A percentile compares a stretch with the other conserved stretches of the same genome.
These are phyloP conservation scores for Flaveria ramosissima DNA, from an alignment of 129 eudicot species.

Conservation along the genomic window DNA sequence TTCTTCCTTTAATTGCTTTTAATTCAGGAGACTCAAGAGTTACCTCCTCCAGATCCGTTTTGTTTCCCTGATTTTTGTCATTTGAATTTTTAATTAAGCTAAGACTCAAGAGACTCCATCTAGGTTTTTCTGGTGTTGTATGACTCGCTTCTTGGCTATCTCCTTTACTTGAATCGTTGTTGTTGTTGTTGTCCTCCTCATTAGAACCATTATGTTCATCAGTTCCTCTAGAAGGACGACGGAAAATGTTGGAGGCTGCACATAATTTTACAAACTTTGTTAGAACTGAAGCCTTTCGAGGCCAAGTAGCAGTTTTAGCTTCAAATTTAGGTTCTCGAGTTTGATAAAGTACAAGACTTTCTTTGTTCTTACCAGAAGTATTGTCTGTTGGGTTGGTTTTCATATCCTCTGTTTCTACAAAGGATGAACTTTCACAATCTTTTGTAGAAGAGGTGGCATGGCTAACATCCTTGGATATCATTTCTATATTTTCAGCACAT, in stretches of 20 bases:
- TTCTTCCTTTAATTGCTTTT: slow-evolving; percentile 56
- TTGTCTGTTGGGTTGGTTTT: slow-evolving; percentile 20
- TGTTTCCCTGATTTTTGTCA: slow-evolving; percentile 35
- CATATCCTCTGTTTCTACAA: slow-evolving; percentile 18
- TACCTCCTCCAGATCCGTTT: slow-evolving; percentile 34
- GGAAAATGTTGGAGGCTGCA: slow-evolving; percentile 52
- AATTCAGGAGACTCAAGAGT: slow-evolving; percentile 35
- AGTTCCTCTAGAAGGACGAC: slow-evolving; percentile 47
- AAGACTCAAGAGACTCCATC: slow-evolving; percentile 42
- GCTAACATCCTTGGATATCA: slow-evolving; percentile 29
- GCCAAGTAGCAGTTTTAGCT: slow-evolving; percentile 41
- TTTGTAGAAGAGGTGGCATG: slow-evolving; percentile 1
- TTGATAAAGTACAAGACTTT: slow-evolving; percentile 48
- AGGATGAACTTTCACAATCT: slow-evolving; percentile 16
- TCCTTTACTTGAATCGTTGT: slow-evolving; percentile 27
- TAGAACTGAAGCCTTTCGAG: slow-evolving; percentile 53
- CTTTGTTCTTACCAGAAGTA: slow-evolving; percentile 39
- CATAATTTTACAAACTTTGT: slow-evolving; percentile 43
- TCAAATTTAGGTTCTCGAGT: slow-evolving; percentile 49
- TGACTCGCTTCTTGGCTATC: not conserved
- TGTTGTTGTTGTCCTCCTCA: slow-evolving; percentile 31
- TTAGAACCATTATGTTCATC: slow-evolving; percentile 34
- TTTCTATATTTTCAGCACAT: slow-evolving; percentile 31
- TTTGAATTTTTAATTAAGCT: slow-evolving; percentile 36
- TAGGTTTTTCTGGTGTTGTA: slow-evolving; percentile 23